phyloP scores from a whole-genome alignment of 2,329 filamentous ascomycete genomes.

The Beauveria caledonica region DNA sequence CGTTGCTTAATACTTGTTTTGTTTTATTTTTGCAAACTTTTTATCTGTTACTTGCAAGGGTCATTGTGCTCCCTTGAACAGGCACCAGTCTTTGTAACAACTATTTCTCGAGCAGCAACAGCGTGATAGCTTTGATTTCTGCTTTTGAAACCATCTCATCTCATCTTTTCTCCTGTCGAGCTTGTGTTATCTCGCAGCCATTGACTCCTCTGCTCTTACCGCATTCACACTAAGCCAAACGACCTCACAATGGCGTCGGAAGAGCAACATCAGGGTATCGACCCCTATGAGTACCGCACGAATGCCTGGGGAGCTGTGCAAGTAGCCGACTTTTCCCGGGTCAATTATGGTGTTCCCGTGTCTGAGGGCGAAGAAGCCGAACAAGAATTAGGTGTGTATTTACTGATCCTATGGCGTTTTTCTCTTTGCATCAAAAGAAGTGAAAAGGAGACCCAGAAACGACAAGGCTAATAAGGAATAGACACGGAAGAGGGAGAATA shows the following conservation, averaged over 20 bases:
- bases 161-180: neutral
- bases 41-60: neutral
- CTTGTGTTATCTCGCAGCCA: neutral
- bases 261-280: constrained; percentile 3
- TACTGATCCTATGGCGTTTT: neutral
- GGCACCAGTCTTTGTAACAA: neutral
- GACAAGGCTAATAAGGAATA: neutral
- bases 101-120: neutral
- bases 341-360: neutral
- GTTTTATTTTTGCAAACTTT: neutral
- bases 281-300: neutral
- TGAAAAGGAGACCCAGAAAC: no score
- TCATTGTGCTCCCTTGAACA: neutral
- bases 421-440: neutral
- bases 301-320: constrained; percentile 1
- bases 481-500: constrained; percentile 5
- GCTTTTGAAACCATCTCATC: neutral
- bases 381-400: constrained; percentile 2
- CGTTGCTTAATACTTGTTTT: neutral
- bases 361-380: constrained; percentile 5
- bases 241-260: constrained; percentile 7
- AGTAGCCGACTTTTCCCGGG: constrained; percentile 4
- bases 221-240: neutral
- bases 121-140: neutral
- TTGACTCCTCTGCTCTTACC: neutral